Conservation (phyloP, 108 stramenopile genomes). For the Pseudonitzschia pungens region DNA sequence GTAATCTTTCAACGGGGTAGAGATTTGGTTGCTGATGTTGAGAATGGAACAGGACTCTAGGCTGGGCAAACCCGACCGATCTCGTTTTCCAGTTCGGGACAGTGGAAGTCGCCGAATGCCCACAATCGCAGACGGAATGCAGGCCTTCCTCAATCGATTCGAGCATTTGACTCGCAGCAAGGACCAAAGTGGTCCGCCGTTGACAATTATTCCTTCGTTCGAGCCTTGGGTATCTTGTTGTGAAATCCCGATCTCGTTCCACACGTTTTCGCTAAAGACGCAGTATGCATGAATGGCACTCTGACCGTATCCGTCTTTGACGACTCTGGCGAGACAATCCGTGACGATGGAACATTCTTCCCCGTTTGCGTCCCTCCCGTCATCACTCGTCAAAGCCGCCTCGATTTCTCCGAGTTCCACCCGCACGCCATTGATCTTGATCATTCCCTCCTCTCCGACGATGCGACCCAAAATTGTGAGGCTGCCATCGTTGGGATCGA, state of each 20-base stretch:
- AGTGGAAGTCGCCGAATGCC: constrained; percentile 64
- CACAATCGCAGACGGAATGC: constrained; percentile 65
- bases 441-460: constrained; percentile 74
- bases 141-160: constrained; percentile 49
- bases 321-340: constrained; percentile 53
- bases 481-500: constrained; percentile 36
- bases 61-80: constrained; percentile 45
- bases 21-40: not conserved
- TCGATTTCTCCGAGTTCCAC: constrained; percentile 84
- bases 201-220: constrained; percentile 45
- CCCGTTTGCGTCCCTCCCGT: not conserved
- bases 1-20: constrained; percentile 38
- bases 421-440: constrained; percentile 82
- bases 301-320: constrained; percentile 15
- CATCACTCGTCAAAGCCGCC: constrained; percentile 48
- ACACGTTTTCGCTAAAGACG: constrained; percentile 48
- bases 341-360: constrained; percentile 34
- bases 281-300: constrained; percentile 64
- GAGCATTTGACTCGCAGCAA: constrained; percentile 52
- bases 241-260: constrained; percentile 41
- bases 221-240: constrained; percentile 4
- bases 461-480: constrained; percentile 72
- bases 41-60: constrained; percentile 19
- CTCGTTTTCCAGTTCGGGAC: constrained; percentile 79
- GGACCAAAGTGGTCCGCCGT: constrained; percentile 52